Percentiles rank a stretch among this genome's conserved stretches.
These are phyloP conservation scores for Helianthus tuberosus DNA, from an alignment of 129 eudicot species.

Conservation along the genomic window DNA sequence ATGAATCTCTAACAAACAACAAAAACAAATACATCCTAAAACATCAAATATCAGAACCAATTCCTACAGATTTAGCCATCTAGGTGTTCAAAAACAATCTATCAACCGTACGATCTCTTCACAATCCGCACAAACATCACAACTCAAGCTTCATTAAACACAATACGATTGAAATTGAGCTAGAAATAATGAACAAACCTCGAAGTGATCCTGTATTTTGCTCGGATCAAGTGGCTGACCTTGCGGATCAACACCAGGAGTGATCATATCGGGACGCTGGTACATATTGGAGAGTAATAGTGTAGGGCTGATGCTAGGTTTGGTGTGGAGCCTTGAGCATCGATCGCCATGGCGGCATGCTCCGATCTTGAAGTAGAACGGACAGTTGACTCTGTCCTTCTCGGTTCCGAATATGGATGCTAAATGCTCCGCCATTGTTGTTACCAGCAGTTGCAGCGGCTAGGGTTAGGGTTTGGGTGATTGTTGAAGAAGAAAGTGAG, in stretches of 20 bases:
- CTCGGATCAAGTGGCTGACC: constrained; percentile 85
- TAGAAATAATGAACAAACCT: constrained; percentile 41
- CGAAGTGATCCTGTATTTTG: constrained; percentile 85
- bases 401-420: constrained; percentile 94
- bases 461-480: constrained; percentile 37
- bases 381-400: constrained; percentile 95
- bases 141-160: background rate
- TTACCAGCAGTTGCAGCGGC: constrained; percentile 25
- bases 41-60: background rate
- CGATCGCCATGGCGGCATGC: constrained; percentile 96
- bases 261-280: constrained; percentile 88
- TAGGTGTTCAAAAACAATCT: background rate
- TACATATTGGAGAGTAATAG: constrained; percentile 84
- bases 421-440: constrained; percentile 82
- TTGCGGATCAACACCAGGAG: constrained; percentile 91
- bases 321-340: constrained; percentile 86
- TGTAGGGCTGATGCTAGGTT: constrained; percentile 89
- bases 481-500: constrained; percentile 4
- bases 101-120: background rate
- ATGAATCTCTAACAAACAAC: background rate
- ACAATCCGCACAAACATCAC: background rate
- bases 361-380: constrained; percentile 96
- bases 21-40: background rate
- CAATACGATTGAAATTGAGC: background rate
- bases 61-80: background rate